These are phyloP conservation scores for Fusarium avenaceum DNA, from an alignment of 2,329 filamentous ascomycete genomes.

Conservation along the genomic window DNA sequence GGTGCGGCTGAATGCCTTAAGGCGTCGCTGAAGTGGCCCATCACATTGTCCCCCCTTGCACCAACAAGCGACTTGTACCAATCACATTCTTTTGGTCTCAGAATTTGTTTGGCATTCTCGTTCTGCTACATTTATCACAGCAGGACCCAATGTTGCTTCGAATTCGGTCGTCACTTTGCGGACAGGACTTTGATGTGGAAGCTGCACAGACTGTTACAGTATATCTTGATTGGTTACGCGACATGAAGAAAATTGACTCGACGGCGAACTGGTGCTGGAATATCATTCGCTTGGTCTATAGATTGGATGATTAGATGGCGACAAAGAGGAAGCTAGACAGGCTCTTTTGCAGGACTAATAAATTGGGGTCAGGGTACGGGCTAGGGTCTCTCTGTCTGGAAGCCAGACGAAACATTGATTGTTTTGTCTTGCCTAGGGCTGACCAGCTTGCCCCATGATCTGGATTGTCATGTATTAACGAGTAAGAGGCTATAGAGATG, in stretches of 20 bases:
- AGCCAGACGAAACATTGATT: slow-evolving; percentile 22
- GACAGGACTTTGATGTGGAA: slow-evolving; percentile 64
- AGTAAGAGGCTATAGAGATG: slow-evolving; percentile 35
- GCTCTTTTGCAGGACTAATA: background rate
- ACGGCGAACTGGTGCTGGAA: slow-evolving; percentile 70
- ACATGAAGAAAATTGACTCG: slow-evolving; percentile 67
- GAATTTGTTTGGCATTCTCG: slow-evolving; percentile 69
- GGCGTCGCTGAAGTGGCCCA: slow-evolving; percentile 70
- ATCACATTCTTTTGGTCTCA: slow-evolving; percentile 73
- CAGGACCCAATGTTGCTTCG: slow-evolving; percentile 64
- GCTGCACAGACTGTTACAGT: slow-evolving; percentile 63
- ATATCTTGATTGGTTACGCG: slow-evolving; percentile 71
- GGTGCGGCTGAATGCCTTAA: slow-evolving; percentile 70
- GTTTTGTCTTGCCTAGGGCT: slow-evolving; percentile 4
- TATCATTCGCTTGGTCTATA: slow-evolving; percentile 63
- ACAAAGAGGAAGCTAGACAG: background rate
- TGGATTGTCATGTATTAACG: slow-evolving; percentile 4
- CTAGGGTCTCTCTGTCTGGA: slow-evolving; percentile 7
- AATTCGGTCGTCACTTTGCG: slow-evolving; percentile 64
- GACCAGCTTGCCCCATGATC: slow-evolving; percentile 9
- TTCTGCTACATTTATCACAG: slow-evolving; percentile 68
- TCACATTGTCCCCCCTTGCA: slow-evolving; percentile 67
- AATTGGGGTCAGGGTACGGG: background rate
- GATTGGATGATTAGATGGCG: slow-evolving; percentile 49
- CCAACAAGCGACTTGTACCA: slow-evolving; percentile 70